Evolutionary conservation across 2,329 filamentous ascomycete species (phyloP).

Genomic region (Cadophora sp.): DNA sequence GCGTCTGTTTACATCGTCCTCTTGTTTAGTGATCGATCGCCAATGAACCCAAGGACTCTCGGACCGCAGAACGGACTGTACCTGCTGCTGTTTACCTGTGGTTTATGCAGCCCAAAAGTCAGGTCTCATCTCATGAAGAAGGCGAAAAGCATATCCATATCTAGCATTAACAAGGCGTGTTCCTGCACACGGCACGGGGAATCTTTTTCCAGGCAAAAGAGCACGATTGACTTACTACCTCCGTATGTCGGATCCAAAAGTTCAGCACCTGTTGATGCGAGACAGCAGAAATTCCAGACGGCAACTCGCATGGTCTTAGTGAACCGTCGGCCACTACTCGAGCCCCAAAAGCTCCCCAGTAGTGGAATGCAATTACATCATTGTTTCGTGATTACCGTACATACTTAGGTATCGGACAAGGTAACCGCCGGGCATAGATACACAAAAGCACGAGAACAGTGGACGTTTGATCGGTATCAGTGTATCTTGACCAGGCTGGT

Average conservation of each 20-base stretch:
- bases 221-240: neutral
- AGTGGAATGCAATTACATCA: conserved; percentile 8
- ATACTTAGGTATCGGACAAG: conserved; percentile 13
- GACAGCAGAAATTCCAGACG: conserved; percentile 7
- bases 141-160: neutral
- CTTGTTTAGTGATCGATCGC: conserved; percentile 8
- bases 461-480: neutral
- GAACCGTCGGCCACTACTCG: neutral
- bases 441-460: conserved; percentile 12
- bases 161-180: conserved; percentile 12
- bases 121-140: conserved; percentile 13
- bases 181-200: conserved; percentile 16
- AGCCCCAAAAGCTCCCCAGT: conserved; percentile 9
- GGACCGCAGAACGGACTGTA: conserved; percentile 12
- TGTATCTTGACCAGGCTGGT: conserved; percentile 7
- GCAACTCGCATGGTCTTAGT: conserved; percentile 13
- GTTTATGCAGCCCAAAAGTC: neutral
- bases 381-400: conserved; percentile 5
- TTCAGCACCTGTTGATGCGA: neutral
- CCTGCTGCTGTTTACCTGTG: conserved; percentile 11
- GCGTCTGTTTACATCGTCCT: conserved; percentile 28
- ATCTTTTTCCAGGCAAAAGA: neutral
- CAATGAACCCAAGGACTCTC: conserved; percentile 1
- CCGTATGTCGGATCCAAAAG: neutral
- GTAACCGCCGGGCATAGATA: neutral